Conservation (phyloP, 1,139 yeast genomes). For the Scheffersomyces illinoinensis region DNA sequence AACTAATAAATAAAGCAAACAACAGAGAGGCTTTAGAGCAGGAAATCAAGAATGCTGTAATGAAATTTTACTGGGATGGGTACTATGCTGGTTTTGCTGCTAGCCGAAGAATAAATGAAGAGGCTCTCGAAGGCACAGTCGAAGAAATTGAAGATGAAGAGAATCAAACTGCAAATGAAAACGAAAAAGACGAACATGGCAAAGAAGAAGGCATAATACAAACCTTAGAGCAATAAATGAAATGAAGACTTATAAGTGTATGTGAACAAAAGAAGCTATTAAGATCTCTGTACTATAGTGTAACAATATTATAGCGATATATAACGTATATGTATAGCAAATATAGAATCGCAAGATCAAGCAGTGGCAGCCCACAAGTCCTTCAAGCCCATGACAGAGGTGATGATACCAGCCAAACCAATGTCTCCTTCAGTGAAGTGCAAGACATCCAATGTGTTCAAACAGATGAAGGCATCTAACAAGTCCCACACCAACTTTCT, state of each 20-base stretch:
- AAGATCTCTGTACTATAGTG: background rate
- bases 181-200: too few species aligned
- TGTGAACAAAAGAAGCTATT: too few species aligned
- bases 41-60: constrained; percentile 25
- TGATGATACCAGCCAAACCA: constrained; percentile 82
- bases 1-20: constrained; percentile 3
- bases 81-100: constrained; percentile 21
- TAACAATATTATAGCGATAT: background rate
- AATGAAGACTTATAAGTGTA: background rate
- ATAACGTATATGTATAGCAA: background rate
- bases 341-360: background rate
- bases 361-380: constrained; percentile 61
- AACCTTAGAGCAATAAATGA: background rate
- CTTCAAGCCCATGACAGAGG: constrained; percentile 75
- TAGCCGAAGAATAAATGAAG: background rate
- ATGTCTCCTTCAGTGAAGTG: constrained; percentile 76
- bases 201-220: background rate
- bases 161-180: background rate
- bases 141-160: too few species aligned
- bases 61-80: constrained; percentile 40
- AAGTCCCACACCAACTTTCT: constrained; percentile 78
- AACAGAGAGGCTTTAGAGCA: constrained; percentile 14
- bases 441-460: constrained; percentile 63
- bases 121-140: background rate
- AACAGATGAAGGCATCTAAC: constrained; percentile 75